Evolutionary conservation across 2,329 filamentous ascomycete species (phyloP).

Genomic region (Herpotrichia juniperi): DNA sequence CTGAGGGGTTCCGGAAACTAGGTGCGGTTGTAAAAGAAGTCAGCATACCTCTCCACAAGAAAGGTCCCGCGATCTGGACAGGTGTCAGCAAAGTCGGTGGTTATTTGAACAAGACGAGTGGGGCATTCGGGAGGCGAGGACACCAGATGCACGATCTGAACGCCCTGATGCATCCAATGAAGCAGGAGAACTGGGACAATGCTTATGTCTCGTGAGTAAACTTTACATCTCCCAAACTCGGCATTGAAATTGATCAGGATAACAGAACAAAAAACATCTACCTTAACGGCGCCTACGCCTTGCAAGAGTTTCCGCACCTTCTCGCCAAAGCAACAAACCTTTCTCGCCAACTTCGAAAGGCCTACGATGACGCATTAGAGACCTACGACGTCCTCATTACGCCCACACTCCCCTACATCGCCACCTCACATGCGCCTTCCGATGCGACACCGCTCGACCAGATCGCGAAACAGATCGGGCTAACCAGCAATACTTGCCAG

Average conservation of each 20-base stretch:
- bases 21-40: constrained; percentile 59
- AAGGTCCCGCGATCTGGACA: constrained; percentile 60
- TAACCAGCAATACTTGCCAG: constrained; percentile 62
- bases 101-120: constrained; percentile 51
- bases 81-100: constrained; percentile 49
- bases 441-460: constrained; percentile 52
- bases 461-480: constrained; percentile 59
- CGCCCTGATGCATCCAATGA: constrained; percentile 54
- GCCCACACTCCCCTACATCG: constrained; percentile 57
- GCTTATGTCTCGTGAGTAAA: constrained; percentile 50
- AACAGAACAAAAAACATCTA: constrained; percentile 60
- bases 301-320: constrained; percentile 52
- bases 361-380: constrained; percentile 51
- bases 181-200: constrained; percentile 56
- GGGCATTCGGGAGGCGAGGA: constrained; percentile 52
- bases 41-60: constrained; percentile 56
- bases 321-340: constrained; percentile 60
- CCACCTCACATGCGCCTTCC: constrained; percentile 49
- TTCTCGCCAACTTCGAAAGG: constrained; percentile 53
- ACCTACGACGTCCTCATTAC: constrained; percentile 55
- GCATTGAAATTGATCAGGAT: background rate
- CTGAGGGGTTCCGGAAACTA: constrained; percentile 49
- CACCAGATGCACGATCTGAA: constrained; percentile 60
- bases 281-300: constrained; percentile 58
- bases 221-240: background rate